phyloP scores from a whole-genome alignment of 768 basidiomycete species.

The Mrakia hoshinonis region DNA sequence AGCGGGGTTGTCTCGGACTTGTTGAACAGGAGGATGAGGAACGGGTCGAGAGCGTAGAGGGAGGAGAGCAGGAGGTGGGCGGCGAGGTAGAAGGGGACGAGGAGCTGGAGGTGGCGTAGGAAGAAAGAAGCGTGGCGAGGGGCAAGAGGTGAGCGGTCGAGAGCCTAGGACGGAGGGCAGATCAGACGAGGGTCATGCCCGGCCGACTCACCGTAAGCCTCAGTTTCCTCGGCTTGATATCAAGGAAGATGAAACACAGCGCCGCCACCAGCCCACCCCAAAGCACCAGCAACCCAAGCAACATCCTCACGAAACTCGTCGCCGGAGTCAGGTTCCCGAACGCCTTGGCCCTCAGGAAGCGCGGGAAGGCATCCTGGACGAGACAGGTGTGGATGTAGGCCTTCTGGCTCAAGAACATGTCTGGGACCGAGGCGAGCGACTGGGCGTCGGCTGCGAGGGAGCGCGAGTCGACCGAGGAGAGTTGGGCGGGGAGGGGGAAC shows the following conservation, averaged over 20 bases:
- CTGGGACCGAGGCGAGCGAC: slow-evolving; percentile 76
- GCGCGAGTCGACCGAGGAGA: slow-evolving; percentile 53
- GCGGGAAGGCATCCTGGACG: slow-evolving; percentile 60
- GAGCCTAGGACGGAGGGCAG: neutral
- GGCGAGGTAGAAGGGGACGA: slow-evolving; percentile 85
- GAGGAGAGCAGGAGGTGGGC: slow-evolving; percentile 86
- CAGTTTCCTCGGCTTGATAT: slow-evolving; percentile 82
- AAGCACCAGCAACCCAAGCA: slow-evolving; percentile 70
- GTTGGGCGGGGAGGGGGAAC: slow-evolving; percentile 72
- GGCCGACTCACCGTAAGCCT: slow-evolving; percentile 76
- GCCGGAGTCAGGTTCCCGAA: slow-evolving; percentile 94
- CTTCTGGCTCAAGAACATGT: slow-evolving; percentile 95
- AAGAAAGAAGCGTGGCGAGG: neutral
- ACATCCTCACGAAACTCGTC: slow-evolving; percentile 74
- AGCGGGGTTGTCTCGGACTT: slow-evolving; percentile 96
- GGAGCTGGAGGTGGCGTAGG: too few species aligned
- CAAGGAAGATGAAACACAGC: slow-evolving; percentile 87
- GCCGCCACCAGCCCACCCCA: slow-evolving; percentile 92
- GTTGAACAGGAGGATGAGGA: slow-evolving; percentile 75
- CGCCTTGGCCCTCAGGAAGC: slow-evolving; percentile 93
- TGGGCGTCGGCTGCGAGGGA: slow-evolving; percentile 52
- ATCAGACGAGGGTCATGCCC: neutral
- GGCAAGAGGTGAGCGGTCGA: neutral
- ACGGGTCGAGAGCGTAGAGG: slow-evolving; percentile 93
- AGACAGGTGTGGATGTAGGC: slow-evolving; percentile 93